Evolutionary conservation across 106 monocot genomes (phyloP).

Genomic region (Phalaenopsis equestris): DNA sequence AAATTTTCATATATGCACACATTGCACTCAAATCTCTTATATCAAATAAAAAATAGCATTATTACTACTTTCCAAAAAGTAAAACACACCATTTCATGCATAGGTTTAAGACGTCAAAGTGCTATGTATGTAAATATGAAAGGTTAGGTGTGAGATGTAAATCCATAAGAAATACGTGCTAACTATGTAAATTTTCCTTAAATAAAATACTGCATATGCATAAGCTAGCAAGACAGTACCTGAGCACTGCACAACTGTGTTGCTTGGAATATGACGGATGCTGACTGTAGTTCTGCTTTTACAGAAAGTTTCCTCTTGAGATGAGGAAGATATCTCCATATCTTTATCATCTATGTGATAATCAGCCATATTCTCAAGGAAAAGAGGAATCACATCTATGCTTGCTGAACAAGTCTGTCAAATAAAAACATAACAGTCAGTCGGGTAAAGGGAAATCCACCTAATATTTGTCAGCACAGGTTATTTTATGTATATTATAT

Average conservation of each 20-base stretch:
- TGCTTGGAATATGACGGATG: conserved; percentile 53
- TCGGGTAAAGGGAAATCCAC: no score
- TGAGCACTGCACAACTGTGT: conserved; percentile 59
- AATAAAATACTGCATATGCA: background rate
- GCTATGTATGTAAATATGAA: no score
- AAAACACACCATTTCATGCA: no score
- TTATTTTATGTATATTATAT: no score
- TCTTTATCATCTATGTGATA: conserved; percentile 52
- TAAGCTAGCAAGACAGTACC: conserved; percentile 20
- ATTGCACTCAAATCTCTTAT: no score
- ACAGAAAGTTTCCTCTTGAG: conserved; percentile 3
- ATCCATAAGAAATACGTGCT: no score
- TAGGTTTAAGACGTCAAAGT: no score
- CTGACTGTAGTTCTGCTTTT: conserved; percentile 16
- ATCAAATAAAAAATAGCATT: no score
- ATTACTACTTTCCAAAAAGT: no score
- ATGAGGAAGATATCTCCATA: conserved; percentile 35
- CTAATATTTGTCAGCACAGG: no score
- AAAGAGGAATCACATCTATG: conserved; percentile 77
- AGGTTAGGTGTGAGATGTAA: no score
- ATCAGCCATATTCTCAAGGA: conserved; percentile 40
- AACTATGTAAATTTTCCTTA: background rate
- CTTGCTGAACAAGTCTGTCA: conserved; percentile 53
- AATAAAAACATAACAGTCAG: conserved; percentile 2
- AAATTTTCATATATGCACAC: no score